Percentiles rank a stretch among this genome's conserved stretches.
Conservation (phyloP, 352 stramenopile species). For the Phytophthora idaei region DNA sequence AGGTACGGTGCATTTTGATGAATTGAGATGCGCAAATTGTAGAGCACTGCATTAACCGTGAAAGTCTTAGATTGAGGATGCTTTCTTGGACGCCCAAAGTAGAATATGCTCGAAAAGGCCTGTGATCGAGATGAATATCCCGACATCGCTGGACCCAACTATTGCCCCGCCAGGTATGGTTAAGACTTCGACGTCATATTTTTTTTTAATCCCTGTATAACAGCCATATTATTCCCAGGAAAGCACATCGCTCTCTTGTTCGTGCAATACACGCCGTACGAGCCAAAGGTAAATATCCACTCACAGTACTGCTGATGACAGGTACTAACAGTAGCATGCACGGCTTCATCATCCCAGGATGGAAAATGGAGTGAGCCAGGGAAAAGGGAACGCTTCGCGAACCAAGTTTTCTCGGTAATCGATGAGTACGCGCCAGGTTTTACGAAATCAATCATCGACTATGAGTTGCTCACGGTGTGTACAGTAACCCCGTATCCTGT, state of each 20-base stretch:
- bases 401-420: conserved; percentile 87
- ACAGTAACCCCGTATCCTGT: not conserved
- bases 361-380: conserved; percentile 74
- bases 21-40: conserved; percentile 1
- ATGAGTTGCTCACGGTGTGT: conserved; percentile 85
- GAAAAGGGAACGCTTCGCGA: conserved; percentile 83
- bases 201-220: too few relatives aligned
- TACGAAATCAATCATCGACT: conserved; percentile 79
- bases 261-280: conserved; percentile 91
- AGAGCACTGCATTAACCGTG: conserved; percentile 1
- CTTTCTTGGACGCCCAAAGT: conserved; percentile 82
- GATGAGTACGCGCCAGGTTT: conserved; percentile 90
- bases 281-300: conserved; percentile 57
- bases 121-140: conserved; percentile 93
- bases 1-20: conserved; percentile 33
- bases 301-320: not conserved
- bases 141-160: conserved; percentile 81
- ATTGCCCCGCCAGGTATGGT: conserved; percentile 68
- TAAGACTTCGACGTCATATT: not conserved
- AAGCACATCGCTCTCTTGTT: conserved; percentile 92
- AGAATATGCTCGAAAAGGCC: conserved; percentile 73
- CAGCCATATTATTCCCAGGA: conserved; percentile 33
- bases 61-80: conserved; percentile 79
- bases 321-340: not conserved
- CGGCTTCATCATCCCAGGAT: conserved; percentile 40